These are phyloP conservation scores for Aleurites moluccanus DNA, from an alignment of 441 rosid species.

Conservation along the genomic window DNA sequence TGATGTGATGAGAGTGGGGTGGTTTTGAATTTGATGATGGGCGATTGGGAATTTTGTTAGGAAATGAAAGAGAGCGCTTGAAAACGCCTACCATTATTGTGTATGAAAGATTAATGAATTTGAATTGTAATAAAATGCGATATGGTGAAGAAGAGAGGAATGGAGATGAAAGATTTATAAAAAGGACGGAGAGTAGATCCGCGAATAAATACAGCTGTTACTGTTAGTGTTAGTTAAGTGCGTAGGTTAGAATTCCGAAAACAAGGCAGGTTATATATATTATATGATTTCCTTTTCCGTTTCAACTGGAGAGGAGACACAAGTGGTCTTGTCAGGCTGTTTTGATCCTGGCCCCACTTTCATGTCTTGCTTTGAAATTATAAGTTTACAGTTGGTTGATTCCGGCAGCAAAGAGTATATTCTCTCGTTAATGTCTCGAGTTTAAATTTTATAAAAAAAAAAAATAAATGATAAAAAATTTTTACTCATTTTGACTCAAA, in stretches of 20 bases:
- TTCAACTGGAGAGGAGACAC: conserved; percentile 43
- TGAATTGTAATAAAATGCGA: no score
- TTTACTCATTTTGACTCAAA: no score
- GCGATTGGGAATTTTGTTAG: conserved; percentile 48
- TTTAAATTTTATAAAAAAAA: no score
- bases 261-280: neutral
- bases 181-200: conserved; percentile 6
- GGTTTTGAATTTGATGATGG: conserved; percentile 38
- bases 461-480: no score
- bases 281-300: conserved; percentile 17
- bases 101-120: neutral
- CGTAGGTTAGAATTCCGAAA: neutral
- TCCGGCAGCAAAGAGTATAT: no score
- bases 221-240: neutral
- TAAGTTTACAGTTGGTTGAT: no score
- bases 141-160: neutral
- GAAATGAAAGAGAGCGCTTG: conserved; percentile 71
- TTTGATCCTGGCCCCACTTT: neutral
- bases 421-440: no score
- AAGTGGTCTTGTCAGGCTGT: conserved; percentile 32
- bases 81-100: conserved; percentile 56
- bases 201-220: conserved; percentile 19
- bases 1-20: conserved; percentile 48
- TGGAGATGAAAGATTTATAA: conserved; percentile 4
- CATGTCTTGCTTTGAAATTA: no score